A percentile compares a stretch with the other conserved stretches of the same genome.
These are phyloP conservation scores for Picea glauca DNA, from an alignment of 75 land plant species.

Conservation along the genomic window DNA sequence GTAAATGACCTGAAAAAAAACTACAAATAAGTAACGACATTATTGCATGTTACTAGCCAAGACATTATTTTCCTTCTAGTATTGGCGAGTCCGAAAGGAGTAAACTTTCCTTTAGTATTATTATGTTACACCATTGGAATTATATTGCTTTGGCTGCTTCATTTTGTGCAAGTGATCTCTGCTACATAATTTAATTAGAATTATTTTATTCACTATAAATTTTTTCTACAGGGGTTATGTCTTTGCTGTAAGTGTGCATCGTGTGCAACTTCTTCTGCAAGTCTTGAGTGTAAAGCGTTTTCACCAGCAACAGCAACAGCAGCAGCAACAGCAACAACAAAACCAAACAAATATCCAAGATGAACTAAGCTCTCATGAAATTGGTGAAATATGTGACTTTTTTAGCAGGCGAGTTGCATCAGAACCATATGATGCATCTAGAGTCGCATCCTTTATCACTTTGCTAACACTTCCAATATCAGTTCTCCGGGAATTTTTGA, in stretches of 20 bases:
- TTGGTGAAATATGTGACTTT: slow-evolving; percentile 91
- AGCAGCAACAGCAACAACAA: slow-evolving; percentile 40
- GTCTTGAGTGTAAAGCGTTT: slow-evolving; percentile 91
- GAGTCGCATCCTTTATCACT: slow-evolving; percentile 98
- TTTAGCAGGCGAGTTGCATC: slow-evolving; percentile 96
- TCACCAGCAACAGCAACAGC: slow-evolving; percentile 74
- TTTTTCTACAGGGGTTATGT: slow-evolving; percentile 79
- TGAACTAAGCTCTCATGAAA: slow-evolving; percentile 71
- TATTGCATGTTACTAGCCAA: not conserved
- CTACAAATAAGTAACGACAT: no score
- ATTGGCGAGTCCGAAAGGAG: not conserved
- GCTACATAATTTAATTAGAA: not conserved
- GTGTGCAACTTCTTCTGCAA: slow-evolving; percentile 96
- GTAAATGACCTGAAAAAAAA: no score
- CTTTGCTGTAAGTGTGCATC: slow-evolving; percentile 98
- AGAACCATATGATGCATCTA: slow-evolving; percentile 99
- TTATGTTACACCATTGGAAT: not conserved
- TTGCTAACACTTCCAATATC: slow-evolving; percentile 90
- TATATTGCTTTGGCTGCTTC: not conserved
- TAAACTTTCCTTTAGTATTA: not conserved
- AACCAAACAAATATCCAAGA: slow-evolving; percentile 47
- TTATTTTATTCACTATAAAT: not conserved
- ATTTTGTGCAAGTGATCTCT: not conserved
- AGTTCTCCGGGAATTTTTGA: slow-evolving; percentile 86
- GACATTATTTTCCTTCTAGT: not conserved